Conservation (phyloP, 768 basidiomycete genomes). For the Mycena kentingensis region DNA sequence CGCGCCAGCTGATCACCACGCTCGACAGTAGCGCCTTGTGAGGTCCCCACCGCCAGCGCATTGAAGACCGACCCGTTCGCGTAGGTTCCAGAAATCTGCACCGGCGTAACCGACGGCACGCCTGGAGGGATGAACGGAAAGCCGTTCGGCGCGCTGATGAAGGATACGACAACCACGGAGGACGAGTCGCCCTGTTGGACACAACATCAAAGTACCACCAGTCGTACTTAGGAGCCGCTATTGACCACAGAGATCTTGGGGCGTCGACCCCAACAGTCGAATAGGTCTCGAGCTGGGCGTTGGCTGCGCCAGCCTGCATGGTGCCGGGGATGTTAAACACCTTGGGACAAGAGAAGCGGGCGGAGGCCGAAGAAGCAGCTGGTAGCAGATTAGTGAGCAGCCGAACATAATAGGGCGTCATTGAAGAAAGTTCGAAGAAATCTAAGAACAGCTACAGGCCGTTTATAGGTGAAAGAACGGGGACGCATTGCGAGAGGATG, state of each 20-base stretch:
- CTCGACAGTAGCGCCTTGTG: slow-evolving; percentile 15
- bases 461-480: no score
- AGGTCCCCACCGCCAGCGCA: background rate
- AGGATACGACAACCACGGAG: slow-evolving; percentile 22
- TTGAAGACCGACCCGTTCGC: slow-evolving; percentile 9
- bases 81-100: slow-evolving; percentile 3
- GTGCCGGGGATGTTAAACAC: slow-evolving; percentile 8
- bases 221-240: slow-evolving; percentile 16
- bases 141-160: slow-evolving; percentile 8
- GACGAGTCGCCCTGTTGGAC: slow-evolving; percentile 8
- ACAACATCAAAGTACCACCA: slow-evolving; percentile 28
- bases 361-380: no score
- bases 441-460: no score
- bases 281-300: background rate
- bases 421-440: no score
- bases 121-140: slow-evolving; percentile 7
- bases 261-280: slow-evolving; percentile 12
- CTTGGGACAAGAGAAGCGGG: no score
- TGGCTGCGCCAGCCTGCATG: background rate
- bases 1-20: slow-evolving; percentile 17
- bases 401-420: no score
- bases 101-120: background rate
- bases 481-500: no score
- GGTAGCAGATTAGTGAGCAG: no score
- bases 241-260: slow-evolving; percentile 20